phyloP scores from a whole-genome alignment of 2,329 filamentous ascomycete species.

The Fusarium duplospermum region DNA sequence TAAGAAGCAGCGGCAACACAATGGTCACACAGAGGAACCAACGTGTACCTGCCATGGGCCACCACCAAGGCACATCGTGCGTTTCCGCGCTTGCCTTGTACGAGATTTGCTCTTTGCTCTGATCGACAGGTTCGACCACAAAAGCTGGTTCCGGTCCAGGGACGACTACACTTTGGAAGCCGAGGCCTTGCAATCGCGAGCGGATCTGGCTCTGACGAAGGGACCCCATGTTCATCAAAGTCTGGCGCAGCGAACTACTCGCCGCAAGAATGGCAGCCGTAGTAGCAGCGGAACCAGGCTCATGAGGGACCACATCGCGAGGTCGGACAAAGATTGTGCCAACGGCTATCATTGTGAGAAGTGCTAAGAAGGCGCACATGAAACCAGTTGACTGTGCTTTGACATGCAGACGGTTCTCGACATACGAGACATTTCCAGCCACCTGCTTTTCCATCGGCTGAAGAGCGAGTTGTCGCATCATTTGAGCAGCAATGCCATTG shows the following conservation, averaged over 20 bases:
- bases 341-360: constrained; percentile 18
- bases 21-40: constrained; percentile 43
- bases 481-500: constrained; percentile 31
- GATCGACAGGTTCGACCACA: constrained; percentile 20
- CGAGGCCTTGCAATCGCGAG: constrained; percentile 11
- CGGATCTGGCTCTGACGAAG: constrained; percentile 23
- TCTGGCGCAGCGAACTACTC: constrained; percentile 14
- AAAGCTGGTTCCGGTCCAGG: constrained; percentile 12
- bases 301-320: constrained; percentile 21
- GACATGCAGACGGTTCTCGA: constrained; percentile 25
- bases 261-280: constrained; percentile 27
- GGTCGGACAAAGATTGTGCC: constrained; percentile 29
- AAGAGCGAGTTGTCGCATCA: constrained; percentile 17
- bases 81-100: background rate
- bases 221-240: constrained; percentile 20
- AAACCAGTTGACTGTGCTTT: constrained; percentile 26
- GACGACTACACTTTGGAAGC: constrained; percentile 16
- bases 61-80: constrained; percentile 35
- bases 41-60: constrained; percentile 28
- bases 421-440: constrained; percentile 18
- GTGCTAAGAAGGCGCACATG: constrained; percentile 24
- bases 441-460: constrained; percentile 20
- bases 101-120: constrained; percentile 12
- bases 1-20: constrained; percentile 35
- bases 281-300: constrained; percentile 24